Evolutionary conservation across 345 rosid species (phyloP), one percentile per base, ranked within the genome.

Genomic region (Corymbia maculata): DNA sequence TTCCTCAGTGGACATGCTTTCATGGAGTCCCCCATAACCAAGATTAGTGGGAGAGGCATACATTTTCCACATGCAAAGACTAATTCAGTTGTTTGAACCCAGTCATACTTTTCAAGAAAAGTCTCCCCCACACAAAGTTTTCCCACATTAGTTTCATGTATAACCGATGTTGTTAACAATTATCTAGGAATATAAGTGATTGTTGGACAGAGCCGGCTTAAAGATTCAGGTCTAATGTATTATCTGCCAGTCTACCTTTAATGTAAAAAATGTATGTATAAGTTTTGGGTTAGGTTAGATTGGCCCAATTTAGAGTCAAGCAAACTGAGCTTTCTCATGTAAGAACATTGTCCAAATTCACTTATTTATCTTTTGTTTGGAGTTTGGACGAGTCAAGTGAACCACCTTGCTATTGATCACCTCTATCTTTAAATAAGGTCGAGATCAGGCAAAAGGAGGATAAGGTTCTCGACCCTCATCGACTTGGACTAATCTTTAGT

Each of bases 141-240:
- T 16, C 42, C 19, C 44, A 15, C 79, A 30, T 66, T 0, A 7
- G 30, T 30, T 36, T 30, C 30, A 15, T 6, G 79, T 66, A 14
- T 66, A 17, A 30, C 44, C 1, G 21, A 30, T 0, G 30, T 66
- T 66, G 42, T 66, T 30, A n/a, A 7, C 66, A 66, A 30, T 15
- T 30, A 30, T 30, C 9, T 13, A 14, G 17, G 30, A 66, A 30
- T 30, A n/a, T 7, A 66, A 15, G 21, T 66, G 79, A 66, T 36
- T 21, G 4, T 61, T 28, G 0, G 70, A 30, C 21, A 15, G 14
- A 66, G 42, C 21, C 0, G 10, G 16, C 10, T 0, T 15, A 21
- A 30, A 30, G 19, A 30, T 7, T 66, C 44, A 8, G 79, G 79
- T 30, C 10, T 66, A 36, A 66, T 30, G 0, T 66, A 61, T 12